These are phyloP conservation scores for Meira nashicola DNA, from an alignment of 1,284 basidiomycete species.

Conservation along the genomic window DNA sequence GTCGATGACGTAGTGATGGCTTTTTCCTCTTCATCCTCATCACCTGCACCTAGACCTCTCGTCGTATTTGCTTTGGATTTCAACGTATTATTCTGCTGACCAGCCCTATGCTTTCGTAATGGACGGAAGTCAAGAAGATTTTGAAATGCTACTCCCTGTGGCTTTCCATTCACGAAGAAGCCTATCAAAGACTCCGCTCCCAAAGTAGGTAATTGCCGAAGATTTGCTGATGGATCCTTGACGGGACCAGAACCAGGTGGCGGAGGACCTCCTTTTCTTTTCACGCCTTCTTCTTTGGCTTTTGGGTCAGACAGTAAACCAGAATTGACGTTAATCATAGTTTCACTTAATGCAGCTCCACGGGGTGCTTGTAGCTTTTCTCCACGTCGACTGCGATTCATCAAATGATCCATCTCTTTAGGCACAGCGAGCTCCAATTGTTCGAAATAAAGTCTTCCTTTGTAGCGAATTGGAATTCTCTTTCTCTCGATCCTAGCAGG, in stretches of 20 bases:
- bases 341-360: neutral
- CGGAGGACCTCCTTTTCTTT: constrained; percentile 20
- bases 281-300: constrained; percentile 12
- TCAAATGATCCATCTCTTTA: constrained; percentile 81
- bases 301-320: constrained; percentile 5
- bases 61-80: neutral
- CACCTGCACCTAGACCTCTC: constrained; percentile 6
- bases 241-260: neutral
- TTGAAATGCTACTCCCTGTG: constrained; percentile 76
- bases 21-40: neutral
- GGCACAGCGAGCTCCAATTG: constrained; percentile 79
- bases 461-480: constrained; percentile 73
- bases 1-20: constrained; percentile 28
- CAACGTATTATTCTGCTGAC: neutral
- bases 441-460: constrained; percentile 95
- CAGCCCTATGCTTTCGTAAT: constrained; percentile 53
- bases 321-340: neutral
- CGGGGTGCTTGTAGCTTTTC: constrained; percentile 1
- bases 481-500: constrained; percentile 36
- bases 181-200: constrained; percentile 59
- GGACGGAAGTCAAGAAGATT: constrained; percentile 88
- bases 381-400: constrained; percentile 50
- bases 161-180: constrained; percentile 88
- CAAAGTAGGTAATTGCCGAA: constrained; percentile 69
- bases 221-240: constrained; percentile 18